Conservation (phyloP, 495 filamentous ascomycete genomes). For the Xylaria cubensis region DNA sequence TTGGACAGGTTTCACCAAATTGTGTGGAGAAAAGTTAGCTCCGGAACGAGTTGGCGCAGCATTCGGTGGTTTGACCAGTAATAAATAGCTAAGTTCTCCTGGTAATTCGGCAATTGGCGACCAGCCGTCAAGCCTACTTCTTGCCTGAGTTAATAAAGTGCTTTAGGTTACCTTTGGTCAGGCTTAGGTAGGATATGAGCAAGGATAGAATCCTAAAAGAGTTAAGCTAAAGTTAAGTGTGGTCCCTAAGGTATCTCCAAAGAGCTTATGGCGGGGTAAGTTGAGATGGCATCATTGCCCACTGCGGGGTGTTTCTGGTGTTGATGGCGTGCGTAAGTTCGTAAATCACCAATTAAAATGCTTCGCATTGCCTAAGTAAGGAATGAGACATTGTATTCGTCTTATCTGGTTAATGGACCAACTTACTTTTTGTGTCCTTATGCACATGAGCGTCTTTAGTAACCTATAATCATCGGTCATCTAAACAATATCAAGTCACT, state of each 20-base stretch:
- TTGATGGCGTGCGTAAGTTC: background rate
- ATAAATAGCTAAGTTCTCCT: background rate
- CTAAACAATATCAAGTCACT: background rate
- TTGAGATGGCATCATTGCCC: slow-evolving; percentile 15
- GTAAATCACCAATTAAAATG: background rate
- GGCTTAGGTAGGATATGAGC: background rate
- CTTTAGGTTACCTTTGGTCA: background rate
- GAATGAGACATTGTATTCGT: background rate
- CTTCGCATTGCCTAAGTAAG: background rate
- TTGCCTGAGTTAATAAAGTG: background rate
- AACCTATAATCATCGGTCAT: background rate
- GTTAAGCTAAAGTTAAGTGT: background rate
- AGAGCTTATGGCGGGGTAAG: slow-evolving; percentile 21
- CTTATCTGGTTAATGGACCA: background rate
- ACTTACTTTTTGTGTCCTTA: background rate
- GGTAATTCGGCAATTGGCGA: background rate
- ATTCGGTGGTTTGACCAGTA: slow-evolving; percentile 10
- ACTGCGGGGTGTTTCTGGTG: slow-evolving; percentile 5
- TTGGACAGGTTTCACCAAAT: slow-evolving; percentile 44
- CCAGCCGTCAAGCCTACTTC: background rate
- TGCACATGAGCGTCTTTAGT: background rate
- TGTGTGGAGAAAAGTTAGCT: slow-evolving; percentile 36
- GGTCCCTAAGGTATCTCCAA: background rate
- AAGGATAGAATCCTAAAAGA: background rate
- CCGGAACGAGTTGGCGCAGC: background rate